Base-by-base conservation (phyloP, 805 yeast species). In the Tetrapisispora nanseiensis region DNA sequence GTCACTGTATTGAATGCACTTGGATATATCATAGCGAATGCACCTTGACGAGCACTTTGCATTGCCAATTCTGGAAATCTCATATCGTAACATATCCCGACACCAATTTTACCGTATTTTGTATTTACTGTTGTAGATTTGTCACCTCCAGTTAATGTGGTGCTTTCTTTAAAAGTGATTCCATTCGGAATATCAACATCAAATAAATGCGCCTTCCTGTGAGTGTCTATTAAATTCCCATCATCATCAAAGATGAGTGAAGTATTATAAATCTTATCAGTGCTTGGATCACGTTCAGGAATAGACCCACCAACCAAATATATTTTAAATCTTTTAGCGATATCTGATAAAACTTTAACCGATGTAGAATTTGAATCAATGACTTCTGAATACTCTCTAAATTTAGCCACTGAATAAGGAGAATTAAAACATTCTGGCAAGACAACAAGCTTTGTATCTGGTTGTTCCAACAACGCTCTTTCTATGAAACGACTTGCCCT, bases 341-440 rank as follows among this genome's bases (percentile, higher is more conserved):
- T 60, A 0, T 61, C 56, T 1, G 86, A 68, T 39, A 90, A 64
- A 39, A 83, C 73, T 40, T 61, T 50, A 3, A 90, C 78, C 1
- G 81, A 73, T 29, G 59, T 63, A 2, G 64, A 55, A 6, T 95
- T 95, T 1, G 67, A 60, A 6, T 95, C 94, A 33, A 92, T 83
- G n/a, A 62, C 52, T 61, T 92, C 98, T 3, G 95, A 89, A 59
- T 92, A 90, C 45, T 85, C 79, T 6, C 83, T 76, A 63, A 92
- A 92, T 47, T 89, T 82, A 45, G 76, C 75, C 23, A 86, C 95
- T 0, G 95, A 77, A 58, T 92, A 92, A 3, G 97, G 97, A 1
- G 96, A 85, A 61, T 90, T 92, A 75, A 89, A 90, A 66, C 96
- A 87, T 66, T 92, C 97, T 8, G 98, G 98, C 26, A 92, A 68